These are phyloP conservation scores for Phytophthora macrochlamydospora DNA, from an alignment of 352 stramenopile genomes.

Conservation along the genomic window DNA sequence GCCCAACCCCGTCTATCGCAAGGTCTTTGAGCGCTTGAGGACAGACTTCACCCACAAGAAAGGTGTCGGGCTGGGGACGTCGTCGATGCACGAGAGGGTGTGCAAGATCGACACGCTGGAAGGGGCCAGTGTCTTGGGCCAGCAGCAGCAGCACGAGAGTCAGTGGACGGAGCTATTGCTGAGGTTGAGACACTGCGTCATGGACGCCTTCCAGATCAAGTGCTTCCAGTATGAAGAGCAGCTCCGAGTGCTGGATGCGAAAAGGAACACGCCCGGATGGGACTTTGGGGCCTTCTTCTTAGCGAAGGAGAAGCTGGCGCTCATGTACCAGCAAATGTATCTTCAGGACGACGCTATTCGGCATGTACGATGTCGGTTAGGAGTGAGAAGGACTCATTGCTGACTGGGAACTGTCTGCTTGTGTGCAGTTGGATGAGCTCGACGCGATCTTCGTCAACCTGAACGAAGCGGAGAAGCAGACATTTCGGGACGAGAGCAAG, in stretches of 20 bases:
- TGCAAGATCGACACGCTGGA: slow-evolving; percentile 87
- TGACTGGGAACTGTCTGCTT: neutral
- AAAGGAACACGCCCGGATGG: slow-evolving; percentile 57
- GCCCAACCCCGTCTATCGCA: slow-evolving; percentile 67
- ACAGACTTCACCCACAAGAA: slow-evolving; percentile 67
- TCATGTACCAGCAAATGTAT: slow-evolving; percentile 88
- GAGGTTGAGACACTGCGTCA: slow-evolving; percentile 71
- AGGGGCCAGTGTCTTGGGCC: slow-evolving; percentile 65
- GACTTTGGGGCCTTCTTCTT: slow-evolving; percentile 84
- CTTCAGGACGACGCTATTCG: slow-evolving; percentile 82
- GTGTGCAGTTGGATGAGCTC: slow-evolving; percentile 70
- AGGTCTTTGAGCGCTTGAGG: slow-evolving; percentile 78
- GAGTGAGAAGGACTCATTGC: no score
- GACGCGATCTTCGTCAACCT: slow-evolving; percentile 75
- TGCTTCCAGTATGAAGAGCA: slow-evolving; percentile 85
- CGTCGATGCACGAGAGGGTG: slow-evolving; percentile 51
- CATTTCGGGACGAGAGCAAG: slow-evolving; percentile 28
- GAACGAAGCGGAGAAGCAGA: slow-evolving; percentile 34
- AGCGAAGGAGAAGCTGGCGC: slow-evolving; percentile 75
- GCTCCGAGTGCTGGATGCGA: slow-evolving; percentile 63
- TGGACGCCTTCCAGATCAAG: slow-evolving; percentile 81
- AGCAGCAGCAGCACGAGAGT: slow-evolving; percentile 79
- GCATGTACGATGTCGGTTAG: slow-evolving; percentile 51
- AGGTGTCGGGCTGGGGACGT: slow-evolving; percentile 18
- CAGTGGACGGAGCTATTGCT: slow-evolving; percentile 83